Percentiles rank a stretch among this genome's conserved stretches.
These are phyloP conservation scores for Curvularia sp. DNA, from an alignment of 2,329 filamentous ascomycete species.

Conservation along the genomic window DNA sequence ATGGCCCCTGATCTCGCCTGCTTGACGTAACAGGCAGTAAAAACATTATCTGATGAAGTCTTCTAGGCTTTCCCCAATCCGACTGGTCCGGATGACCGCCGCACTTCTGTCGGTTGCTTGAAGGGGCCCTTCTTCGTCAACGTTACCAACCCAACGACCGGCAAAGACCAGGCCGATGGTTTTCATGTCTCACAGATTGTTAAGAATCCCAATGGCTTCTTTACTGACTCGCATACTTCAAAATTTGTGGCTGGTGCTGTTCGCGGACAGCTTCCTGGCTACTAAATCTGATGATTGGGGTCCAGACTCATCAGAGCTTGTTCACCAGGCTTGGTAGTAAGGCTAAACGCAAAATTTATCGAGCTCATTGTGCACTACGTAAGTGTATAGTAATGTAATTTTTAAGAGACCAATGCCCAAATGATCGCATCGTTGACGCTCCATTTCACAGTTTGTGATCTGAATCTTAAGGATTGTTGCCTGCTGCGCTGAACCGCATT, in stretches of 20 bases:
- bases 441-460: neutral
- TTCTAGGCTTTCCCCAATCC: constrained; percentile 35
- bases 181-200: constrained; percentile 62
- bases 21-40: neutral
- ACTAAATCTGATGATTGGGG: neutral
- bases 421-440: too few relatives aligned
- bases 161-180: constrained; percentile 55
- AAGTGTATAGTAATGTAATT: neutral
- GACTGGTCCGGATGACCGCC: constrained; percentile 48
- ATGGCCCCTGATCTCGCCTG: constrained; percentile 18
- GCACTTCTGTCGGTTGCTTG: constrained; percentile 36
- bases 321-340: neutral
- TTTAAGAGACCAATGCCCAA: neutral
- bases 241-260: constrained; percentile 60
- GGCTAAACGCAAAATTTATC: neutral
- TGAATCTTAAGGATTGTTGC: neutral
- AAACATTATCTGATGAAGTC: neutral
- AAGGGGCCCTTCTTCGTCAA: constrained; percentile 40
- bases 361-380: neutral
- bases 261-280: constrained; percentile 54
- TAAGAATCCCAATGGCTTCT: constrained; percentile 59
- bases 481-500: neutral
- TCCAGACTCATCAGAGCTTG: neutral
- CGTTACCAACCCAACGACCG: constrained; percentile 43
- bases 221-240: constrained; percentile 62